A percentile compares a stretch with the other conserved stretches of the same genome.
Conservation (phyloP, 805 yeast species). For the Kodamaea laetipori region DNA sequence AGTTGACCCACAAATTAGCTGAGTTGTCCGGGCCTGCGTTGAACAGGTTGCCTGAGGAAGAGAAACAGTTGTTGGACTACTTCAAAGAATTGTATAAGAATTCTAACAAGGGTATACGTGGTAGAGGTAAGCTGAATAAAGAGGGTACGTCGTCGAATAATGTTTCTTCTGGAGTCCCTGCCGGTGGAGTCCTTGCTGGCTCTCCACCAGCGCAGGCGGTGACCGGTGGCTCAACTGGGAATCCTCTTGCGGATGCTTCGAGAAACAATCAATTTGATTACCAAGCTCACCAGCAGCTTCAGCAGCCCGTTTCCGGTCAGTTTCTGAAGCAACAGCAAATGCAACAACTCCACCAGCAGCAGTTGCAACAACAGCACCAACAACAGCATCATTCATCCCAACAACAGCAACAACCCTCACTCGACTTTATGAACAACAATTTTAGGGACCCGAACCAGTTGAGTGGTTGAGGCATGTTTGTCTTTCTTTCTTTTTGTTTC, state of each 20-base stretch:
- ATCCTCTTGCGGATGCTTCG: neutral
- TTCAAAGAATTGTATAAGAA: slow-evolving; percentile 83
- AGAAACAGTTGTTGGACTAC: slow-evolving; percentile 70
- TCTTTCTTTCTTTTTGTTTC: neutral
- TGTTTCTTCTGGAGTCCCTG: slow-evolving; percentile 5
- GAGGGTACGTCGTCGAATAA: slow-evolving; percentile 7
- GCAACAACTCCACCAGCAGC: slow-evolving; percentile 13
- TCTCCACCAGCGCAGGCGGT: slow-evolving; percentile 8
- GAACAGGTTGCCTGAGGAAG: slow-evolving; percentile 57
- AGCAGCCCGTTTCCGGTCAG: slow-evolving; percentile 2
- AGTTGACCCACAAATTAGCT: slow-evolving; percentile 67
- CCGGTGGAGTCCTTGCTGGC: slow-evolving; percentile 12
- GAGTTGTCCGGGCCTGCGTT: slow-evolving; percentile 52
- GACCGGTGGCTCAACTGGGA: neutral
- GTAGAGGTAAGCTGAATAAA: slow-evolving; percentile 66
- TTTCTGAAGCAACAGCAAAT: slow-evolving; percentile 12
- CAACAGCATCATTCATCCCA: slow-evolving; percentile 11
- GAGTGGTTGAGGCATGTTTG: slow-evolving; percentile 10
- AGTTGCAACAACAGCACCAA: slow-evolving; percentile 12
- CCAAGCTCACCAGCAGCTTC: slow-evolving; percentile 39
- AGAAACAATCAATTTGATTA: slow-evolving; percentile 35
- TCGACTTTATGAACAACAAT: slow-evolving; percentile 15
- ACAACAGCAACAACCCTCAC: slow-evolving; percentile 12
- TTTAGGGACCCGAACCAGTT: slow-evolving; percentile 16
- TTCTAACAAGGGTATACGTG: slow-evolving; percentile 87